These are phyloP conservation scores for Cystobasidiaceae sp. DNA, from an alignment of 1,284 basidiomycete species.

Conservation along the genomic window DNA sequence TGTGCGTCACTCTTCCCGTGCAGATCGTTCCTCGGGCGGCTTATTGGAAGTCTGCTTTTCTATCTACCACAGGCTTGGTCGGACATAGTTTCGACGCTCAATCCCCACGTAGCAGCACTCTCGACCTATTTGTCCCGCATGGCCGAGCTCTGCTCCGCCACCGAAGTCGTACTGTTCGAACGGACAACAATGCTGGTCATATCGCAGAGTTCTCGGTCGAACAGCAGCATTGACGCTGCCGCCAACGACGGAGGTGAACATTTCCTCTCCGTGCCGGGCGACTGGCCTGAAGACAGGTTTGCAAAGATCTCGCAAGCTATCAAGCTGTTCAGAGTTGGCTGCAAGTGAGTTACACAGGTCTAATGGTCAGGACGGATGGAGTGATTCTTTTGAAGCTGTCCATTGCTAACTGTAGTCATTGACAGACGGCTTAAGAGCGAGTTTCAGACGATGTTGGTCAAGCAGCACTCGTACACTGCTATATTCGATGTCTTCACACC, in stretches of 20 bases:
- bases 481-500: conserved; percentile 91
- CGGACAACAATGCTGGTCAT: conserved; percentile 96
- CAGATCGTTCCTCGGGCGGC: not conserved
- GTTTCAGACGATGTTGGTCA: conserved; percentile 33
- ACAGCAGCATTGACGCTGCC: conserved; percentile 1
- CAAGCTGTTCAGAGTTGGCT: conserved; percentile 33
- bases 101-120: conserved; percentile 87
- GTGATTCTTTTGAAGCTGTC: not conserved
- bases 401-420: not conserved
- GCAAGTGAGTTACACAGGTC: conserved; percentile 9
- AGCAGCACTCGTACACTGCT: conserved; percentile 59
- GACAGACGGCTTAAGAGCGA: conserved; percentile 28
- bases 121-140: conserved; percentile 79
- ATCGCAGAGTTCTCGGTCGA: conserved; percentile 49
- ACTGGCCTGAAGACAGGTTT: conserved; percentile 33
- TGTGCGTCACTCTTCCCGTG: conserved; percentile 51
- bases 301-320: conserved; percentile 34
- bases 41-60: not conserved
- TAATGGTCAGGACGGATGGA: not conserved
- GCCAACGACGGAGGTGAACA: conserved; percentile 11
- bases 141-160: conserved; percentile 75
- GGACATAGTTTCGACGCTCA: conserved; percentile 89
- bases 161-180: conserved; percentile 94
- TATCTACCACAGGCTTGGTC: conserved; percentile 91
- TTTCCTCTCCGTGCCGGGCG: not conserved